phyloP scores from a whole-genome alignment of 2,329 filamentous ascomycete genomes.

The Claviceps quebecensis region DNA sequence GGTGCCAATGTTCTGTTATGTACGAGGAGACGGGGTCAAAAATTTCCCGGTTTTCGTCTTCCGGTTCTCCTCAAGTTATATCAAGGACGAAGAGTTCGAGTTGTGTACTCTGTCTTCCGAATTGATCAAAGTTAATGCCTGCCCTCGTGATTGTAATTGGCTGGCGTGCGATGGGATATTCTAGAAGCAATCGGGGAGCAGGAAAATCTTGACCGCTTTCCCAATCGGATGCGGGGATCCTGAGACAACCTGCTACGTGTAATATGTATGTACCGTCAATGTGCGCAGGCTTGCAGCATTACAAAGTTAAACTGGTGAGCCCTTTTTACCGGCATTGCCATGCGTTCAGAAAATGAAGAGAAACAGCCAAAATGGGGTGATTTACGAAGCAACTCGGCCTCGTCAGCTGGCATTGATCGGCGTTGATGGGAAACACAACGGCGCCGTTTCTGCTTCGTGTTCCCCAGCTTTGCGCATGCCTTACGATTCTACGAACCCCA shows the following conservation, averaged over 20 bases:
- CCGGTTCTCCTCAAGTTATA: background rate
- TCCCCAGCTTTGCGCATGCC: background rate
- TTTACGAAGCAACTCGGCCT: background rate
- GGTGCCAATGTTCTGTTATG: background rate
- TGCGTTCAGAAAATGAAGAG: too few species aligned
- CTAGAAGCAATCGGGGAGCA: slow-evolving; percentile 20
- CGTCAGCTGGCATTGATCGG: background rate
- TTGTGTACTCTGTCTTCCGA: too few species aligned
- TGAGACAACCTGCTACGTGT: too few species aligned
- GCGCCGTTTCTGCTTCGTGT: background rate
- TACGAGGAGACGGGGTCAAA: background rate
- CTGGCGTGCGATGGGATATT: slow-evolving; percentile 21
- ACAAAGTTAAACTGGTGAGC: too few species aligned
- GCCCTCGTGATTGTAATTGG: background rate
- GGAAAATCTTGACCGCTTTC: slow-evolving; percentile 19
- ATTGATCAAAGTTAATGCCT: too few species aligned
- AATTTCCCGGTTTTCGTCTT: background rate
- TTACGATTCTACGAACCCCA: background rate
- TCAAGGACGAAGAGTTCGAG: background rate
- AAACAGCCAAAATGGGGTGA: too few species aligned
- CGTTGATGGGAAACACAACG: background rate
- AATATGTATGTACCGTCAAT: too few species aligned
- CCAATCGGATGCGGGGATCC: slow-evolving; percentile 18
- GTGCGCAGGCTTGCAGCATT: too few species aligned
- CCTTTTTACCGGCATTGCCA: too few species aligned